Evolutionary conservation across 1,284 basidiomycete genomes (phyloP), one percentile per base, ranked within the genome.

Genomic region (Cryptococcus deneoformans): DNA sequence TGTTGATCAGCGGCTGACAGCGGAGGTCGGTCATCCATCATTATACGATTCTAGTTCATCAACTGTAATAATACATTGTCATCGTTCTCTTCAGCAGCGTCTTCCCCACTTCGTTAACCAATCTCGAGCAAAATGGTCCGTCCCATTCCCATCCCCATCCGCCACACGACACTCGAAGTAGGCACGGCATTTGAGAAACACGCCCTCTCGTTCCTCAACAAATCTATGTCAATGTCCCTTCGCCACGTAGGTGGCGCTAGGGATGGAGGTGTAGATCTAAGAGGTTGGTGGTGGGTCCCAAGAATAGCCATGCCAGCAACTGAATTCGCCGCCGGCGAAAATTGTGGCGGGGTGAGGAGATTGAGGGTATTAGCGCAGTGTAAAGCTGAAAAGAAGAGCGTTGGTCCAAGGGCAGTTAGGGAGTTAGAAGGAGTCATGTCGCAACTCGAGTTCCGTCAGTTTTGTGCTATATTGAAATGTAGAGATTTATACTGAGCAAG

Each of bases 271-370:
- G 80, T 95, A 47, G 92, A 96, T 76, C 79, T 95, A n/a, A 77
- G 87, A 47, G 92, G 92, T 2, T 94, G 90, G 89, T 95, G 92
- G 92, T 89, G 86, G 85, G 79, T 93, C 2, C 89, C 90, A 16
- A 12, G 44, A 37, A 29, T 35, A 20, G 16, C 12, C 24, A 20
- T 20, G 47, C 12, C 36, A 42, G 37, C 6, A n/a, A 16, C 11
- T 6, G 40, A 42, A 11, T 29, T 29, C 29, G 5, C 29, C 29
- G 29, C 29, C 29, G 29, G 29, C 29, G 43, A 45, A 45, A 24
- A 45, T n/a, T 4, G 3, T 29, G 29, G 29, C 29, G 29, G 29
- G 5, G 34, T 43, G 9, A 20, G 71, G 37, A 80, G 88, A 0
- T 65, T 92, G 1, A 86, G 91, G 39, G 82, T 95, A n/a, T 68